Percentiles rank a stretch among this genome's conserved stretches.
Conservation (phyloP, 768 basidiomycete species). For the Boletus rex-veris region DNA sequence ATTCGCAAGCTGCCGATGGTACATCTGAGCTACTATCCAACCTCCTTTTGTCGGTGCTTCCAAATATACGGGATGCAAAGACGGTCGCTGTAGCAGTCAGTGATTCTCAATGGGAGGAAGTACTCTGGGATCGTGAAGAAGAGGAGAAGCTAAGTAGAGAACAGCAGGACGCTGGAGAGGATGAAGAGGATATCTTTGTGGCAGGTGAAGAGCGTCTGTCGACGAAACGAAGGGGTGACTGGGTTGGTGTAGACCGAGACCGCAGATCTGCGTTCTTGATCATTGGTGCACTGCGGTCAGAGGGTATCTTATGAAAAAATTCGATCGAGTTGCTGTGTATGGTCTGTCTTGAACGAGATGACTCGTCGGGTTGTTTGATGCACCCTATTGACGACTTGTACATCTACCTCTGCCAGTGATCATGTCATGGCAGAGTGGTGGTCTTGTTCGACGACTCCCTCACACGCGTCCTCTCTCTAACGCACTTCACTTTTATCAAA, state of each 20-base stretch:
- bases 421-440: conserved; percentile 27
- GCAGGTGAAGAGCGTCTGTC: conserved; percentile 56
- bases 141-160: conserved; percentile 39
- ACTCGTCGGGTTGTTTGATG: not conserved
- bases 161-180: conserved; percentile 13
- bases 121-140: conserved; percentile 72
- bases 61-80: conserved; percentile 67
- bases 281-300: conserved; percentile 69
- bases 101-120: conserved; percentile 78
- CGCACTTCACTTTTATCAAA: conserved; percentile 73
- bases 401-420: conserved; percentile 6
- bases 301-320: conserved; percentile 53
- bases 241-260: conserved; percentile 77
- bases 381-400: not conserved
- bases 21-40: conserved; percentile 74
- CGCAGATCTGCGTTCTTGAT: conserved; percentile 76
- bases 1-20: conserved; percentile 59
- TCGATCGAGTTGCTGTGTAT: not conserved
- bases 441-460: conserved; percentile 5
- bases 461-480: conserved; percentile 32
- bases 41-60: conserved; percentile 69
- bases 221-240: conserved; percentile 55
- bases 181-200: conserved; percentile 56
- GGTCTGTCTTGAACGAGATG: not conserved
- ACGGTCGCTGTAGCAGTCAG: conserved; percentile 77